Evolutionary conservation across 352 stramenopile genomes (phyloP), one percentile per base, ranked within the genome.

Genomic region (Aphanomyces cochlioides): DNA sequence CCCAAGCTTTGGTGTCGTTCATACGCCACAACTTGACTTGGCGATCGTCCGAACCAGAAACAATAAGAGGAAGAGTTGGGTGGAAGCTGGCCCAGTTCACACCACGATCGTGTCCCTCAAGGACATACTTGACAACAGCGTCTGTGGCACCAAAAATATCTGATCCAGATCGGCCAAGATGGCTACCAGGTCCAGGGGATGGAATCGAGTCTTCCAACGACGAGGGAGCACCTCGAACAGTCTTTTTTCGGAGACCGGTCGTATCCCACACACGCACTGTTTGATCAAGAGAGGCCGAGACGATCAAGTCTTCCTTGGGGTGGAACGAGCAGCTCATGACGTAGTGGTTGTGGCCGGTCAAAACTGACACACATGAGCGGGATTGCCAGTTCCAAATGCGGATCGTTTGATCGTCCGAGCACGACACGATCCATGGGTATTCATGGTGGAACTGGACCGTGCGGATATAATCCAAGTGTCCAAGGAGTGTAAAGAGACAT

Each of bases 281-380:
- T 81, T 99, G 97, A 81, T 99, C 97, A 57, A 99, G 87, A 54
- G 93, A 98, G 28, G 97, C 97, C 47, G 93, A 98, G 54, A 99
- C 96, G 73, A 99, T 98, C n/a, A 99, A 84, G 83, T 99, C 97
- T 76, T 99, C 97, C 75, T 98, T 98, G 3, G 97, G 97, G 83
- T 99, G 97, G 82, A 99, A 99, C n/a, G 88, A 78, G 0, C 97
- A 98, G 80, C 96, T 99, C 98, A 99, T 99, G 73, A 99, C 97
- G 79, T 99, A 99, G 88, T 99, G 97, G 78, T 99, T 99, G 84
- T 99, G 98, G 41, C 98, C 98, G 47, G 97, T 99, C 68, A 99
- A 87, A 50, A 99, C 98, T n/a, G 93, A 98, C 37, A 99, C 90
- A 82, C 97, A 99, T 28, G 90, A 98, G 60, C 98, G 90, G 67